phyloP scores from a whole-genome alignment of 1,284 basidiomycete species.

The Cryptococcus sp. region DNA sequence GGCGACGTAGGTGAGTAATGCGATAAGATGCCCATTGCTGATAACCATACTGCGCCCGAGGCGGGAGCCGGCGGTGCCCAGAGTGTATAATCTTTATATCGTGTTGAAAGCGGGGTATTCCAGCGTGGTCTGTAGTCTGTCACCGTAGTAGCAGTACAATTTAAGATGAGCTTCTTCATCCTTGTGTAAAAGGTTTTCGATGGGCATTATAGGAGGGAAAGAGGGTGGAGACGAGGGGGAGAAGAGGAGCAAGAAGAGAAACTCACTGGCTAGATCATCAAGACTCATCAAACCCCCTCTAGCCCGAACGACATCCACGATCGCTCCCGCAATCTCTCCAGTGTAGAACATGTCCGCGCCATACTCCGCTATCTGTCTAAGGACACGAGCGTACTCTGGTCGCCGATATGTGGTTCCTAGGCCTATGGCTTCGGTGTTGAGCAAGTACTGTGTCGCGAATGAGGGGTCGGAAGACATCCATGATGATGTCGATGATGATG shows the following conservation, averaged over 20 bases:
- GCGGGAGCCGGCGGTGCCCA: conserved; percentile 44
- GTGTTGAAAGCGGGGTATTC: conserved; percentile 28
- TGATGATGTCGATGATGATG: conserved; percentile 1
- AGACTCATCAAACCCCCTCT: conserved; percentile 42
- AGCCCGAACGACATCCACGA: conserved; percentile 32
- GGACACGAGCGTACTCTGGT: conserved; percentile 38
- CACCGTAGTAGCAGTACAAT: too few relatives aligned
- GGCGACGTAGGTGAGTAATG: conserved; percentile 18
- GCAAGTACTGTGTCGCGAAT: conserved; percentile 14
- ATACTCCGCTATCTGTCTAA: conserved; percentile 35
- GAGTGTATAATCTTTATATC: conserved; percentile 35
- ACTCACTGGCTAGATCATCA: conserved; percentile 37
- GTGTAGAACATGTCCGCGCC: conserved; percentile 41
- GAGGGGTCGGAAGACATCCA: conserved; percentile 20
- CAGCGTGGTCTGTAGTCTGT: conserved; percentile 39
- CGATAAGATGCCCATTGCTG: conserved; percentile 37
- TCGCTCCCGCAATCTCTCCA: conserved; percentile 37
- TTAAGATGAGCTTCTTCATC: not conserved
- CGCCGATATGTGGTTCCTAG: conserved; percentile 29
- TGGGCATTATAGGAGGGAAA: too few relatives aligned
- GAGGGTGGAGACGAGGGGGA: too few relatives aligned
- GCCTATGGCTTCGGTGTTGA: conserved; percentile 31
- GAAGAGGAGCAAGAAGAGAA: too few relatives aligned
- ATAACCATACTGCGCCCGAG: conserved; percentile 41
- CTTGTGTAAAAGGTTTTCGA: not conserved